Conservation (phyloP, 2,329 filamentous ascomycete species). For the Aciculosporium take region DNA sequence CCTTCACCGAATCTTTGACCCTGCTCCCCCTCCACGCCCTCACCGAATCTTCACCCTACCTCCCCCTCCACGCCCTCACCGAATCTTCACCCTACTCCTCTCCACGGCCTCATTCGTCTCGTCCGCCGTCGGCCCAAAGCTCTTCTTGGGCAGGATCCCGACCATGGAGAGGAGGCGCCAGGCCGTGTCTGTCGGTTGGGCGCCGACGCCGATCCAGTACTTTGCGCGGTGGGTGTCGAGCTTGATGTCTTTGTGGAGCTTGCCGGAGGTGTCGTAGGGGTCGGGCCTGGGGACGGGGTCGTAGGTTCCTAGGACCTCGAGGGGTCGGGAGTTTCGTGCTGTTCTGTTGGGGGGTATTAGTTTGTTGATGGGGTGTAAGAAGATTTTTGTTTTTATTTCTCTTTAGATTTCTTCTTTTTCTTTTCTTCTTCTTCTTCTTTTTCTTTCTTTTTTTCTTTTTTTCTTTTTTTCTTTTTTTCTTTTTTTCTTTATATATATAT, state of each 20-base stretch:
- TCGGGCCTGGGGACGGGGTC: constrained; percentile 51
- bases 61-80: too few species aligned
- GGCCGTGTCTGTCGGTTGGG: constrained; percentile 80
- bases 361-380: too few species aligned
- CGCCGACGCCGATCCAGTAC: constrained; percentile 96
- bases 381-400: neutral
- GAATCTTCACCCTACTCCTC: constrained; percentile 16
- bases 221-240: constrained; percentile 67
- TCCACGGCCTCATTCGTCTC: constrained; percentile 14
- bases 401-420: too few species aligned
- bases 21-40: neutral
- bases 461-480: neutral
- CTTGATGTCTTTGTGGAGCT: constrained; percentile 80
- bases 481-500: too few species aligned
- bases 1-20: neutral
- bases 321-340: constrained; percentile 71
- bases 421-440: too few species aligned
- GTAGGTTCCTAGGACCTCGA: constrained; percentile 83
- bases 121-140: constrained; percentile 18
- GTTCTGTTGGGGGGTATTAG: constrained; percentile 38
- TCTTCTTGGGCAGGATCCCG: constrained; percentile 24
- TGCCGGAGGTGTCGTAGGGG: constrained; percentile 45
- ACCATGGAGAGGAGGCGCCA: constrained; percentile 82
- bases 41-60: too few species aligned
- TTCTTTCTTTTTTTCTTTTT: too few species aligned